phyloP scores from a whole-genome alignment of 1,284 basidiomycete species.

The Sutorius eximius region DNA sequence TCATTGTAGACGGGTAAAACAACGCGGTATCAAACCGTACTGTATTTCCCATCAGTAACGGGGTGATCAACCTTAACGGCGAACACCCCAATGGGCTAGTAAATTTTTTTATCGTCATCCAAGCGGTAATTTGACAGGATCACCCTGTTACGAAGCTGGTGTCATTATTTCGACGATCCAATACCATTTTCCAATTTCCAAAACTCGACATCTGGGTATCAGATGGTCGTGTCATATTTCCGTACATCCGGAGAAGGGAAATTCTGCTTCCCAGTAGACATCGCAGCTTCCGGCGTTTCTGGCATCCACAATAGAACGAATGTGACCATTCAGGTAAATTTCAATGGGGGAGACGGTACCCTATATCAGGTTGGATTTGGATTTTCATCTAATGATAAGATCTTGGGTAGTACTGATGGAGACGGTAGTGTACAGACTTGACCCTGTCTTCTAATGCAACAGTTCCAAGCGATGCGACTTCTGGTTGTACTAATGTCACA shows the following conservation, averaged over 20 bases:
- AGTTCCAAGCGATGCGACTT: conserved; percentile 25
- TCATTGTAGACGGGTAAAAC: conserved; percentile 46
- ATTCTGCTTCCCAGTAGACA: conserved; percentile 55
- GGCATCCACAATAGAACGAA: conserved; percentile 49
- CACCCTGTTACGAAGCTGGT: conserved; percentile 33
- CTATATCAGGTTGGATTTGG: conserved; percentile 48
- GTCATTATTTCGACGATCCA: conserved; percentile 52
- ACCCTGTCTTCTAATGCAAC: conserved; percentile 29
- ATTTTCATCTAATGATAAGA: not conserved
- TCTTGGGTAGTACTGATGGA: not conserved
- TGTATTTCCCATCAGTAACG: conserved; percentile 54
- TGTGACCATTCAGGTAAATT: conserved; percentile 49
- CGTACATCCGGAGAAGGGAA: conserved; percentile 46
- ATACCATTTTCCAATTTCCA: conserved; percentile 53
- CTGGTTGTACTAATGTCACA: conserved; percentile 25
- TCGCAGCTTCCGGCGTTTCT: conserved; percentile 43
- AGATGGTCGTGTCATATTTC: conserved; percentile 43
- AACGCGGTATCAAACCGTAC: conserved; percentile 45
- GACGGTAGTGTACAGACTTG: conserved; percentile 32
- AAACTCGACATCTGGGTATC: conserved; percentile 38
- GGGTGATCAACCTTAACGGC: conserved; percentile 43
- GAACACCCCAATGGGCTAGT: conserved; percentile 46
- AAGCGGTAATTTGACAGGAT: not conserved
- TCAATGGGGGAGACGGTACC: conserved; percentile 51
- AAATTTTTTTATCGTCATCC: not conserved